phyloP scores from a whole-genome alignment of 2,329 filamentous ascomycete genomes.

The Penicillium sp. region DNA sequence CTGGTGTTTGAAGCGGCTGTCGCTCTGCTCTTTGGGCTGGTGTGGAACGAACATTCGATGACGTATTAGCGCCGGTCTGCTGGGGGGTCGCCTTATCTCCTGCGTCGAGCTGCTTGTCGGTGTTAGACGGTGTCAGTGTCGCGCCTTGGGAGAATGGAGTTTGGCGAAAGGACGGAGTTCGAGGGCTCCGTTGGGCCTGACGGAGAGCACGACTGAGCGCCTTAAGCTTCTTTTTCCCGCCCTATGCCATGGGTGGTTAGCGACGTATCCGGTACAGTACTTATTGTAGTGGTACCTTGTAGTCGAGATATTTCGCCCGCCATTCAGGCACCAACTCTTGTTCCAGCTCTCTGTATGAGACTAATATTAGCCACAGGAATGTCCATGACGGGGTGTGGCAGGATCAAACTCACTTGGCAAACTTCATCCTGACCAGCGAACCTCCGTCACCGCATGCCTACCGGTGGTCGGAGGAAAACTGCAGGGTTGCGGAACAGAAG shows the following conservation, averaged over 20 bases:
- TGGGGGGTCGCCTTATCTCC: constrained; percentile 12
- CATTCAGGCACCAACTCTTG: constrained; percentile 89
- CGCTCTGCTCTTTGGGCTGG: constrained; percentile 38
- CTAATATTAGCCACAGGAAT: constrained; percentile 19
- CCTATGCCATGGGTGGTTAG: constrained; percentile 35
- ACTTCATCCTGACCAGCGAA: constrained; percentile 49
- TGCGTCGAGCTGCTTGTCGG: constrained; percentile 20
- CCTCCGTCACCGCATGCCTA: constrained; percentile 17
- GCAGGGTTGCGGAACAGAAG: not conserved
- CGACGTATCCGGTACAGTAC: not conserved
- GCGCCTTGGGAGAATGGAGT: constrained; percentile 13
- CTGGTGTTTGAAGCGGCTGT: constrained; percentile 32
- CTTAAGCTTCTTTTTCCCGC: constrained; percentile 89
- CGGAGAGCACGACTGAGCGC: constrained; percentile 67
- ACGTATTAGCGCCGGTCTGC: constrained; percentile 22
- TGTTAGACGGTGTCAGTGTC: constrained; percentile 16
- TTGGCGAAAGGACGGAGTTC: constrained; percentile 43
- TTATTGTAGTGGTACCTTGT: constrained; percentile 64
- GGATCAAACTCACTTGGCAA: constrained; percentile 50
- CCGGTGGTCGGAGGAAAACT: not conserved
- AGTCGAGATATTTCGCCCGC: constrained; percentile 89
- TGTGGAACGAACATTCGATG: constrained; percentile 28
- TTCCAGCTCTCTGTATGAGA: constrained; percentile 62
- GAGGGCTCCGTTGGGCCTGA: constrained; percentile 47
- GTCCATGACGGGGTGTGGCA: constrained; percentile 7